Percentiles rank a stretch among this genome's conserved stretches.
phyloP scores from a whole-genome alignment of 208 protist species.

The Tetramitus jugosus region DNA sequence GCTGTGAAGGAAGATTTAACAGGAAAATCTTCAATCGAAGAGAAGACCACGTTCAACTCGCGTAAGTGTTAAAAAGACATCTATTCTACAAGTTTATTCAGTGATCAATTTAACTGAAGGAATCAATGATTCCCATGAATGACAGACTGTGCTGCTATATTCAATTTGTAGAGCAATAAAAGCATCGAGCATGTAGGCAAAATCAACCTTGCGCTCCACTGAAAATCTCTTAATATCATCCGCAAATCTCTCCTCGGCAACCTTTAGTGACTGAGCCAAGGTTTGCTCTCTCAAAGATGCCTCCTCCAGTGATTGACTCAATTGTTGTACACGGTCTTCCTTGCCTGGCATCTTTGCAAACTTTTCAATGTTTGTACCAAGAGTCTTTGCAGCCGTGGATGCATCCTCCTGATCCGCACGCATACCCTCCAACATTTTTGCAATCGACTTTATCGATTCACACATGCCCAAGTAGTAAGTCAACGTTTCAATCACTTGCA shows the following conservation, averaged over 20 bases:
- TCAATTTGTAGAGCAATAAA: slow-evolving; percentile 66
- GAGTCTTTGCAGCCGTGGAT: slow-evolving; percentile 37
- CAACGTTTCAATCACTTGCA: slow-evolving; percentile 62
- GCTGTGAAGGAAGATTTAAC: no score
- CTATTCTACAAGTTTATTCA: no score
- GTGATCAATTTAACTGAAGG: slow-evolving; percentile 37
- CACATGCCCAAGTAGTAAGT: slow-evolving; percentile 71
- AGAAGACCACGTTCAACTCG: no score
- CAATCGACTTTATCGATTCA: slow-evolving; percentile 53
- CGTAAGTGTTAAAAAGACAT: no score
- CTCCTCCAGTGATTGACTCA: no score
- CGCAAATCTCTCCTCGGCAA: slow-evolving; percentile 2
- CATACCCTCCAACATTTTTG: slow-evolving; percentile 45
- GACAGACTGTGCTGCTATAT: slow-evolving; percentile 54
- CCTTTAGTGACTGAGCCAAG: not conserved
- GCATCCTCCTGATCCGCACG: slow-evolving; percentile 13
- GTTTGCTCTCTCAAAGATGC: slow-evolving; percentile 26
- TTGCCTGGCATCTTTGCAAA: not conserved
- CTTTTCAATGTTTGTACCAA: not conserved
- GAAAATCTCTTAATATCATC: slow-evolving; percentile 63
- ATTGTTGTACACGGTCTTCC: slow-evolving; percentile 19
- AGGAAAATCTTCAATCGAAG: no score
- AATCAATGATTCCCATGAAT: slow-evolving; percentile 55
- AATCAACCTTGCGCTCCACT: slow-evolving; percentile 63
- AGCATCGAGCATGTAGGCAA: slow-evolving; percentile 57